These are phyloP conservation scores for Plasmodium vivax DNA, from an alignment of 169 alveolate genomes.

Conservation along the genomic window DNA sequence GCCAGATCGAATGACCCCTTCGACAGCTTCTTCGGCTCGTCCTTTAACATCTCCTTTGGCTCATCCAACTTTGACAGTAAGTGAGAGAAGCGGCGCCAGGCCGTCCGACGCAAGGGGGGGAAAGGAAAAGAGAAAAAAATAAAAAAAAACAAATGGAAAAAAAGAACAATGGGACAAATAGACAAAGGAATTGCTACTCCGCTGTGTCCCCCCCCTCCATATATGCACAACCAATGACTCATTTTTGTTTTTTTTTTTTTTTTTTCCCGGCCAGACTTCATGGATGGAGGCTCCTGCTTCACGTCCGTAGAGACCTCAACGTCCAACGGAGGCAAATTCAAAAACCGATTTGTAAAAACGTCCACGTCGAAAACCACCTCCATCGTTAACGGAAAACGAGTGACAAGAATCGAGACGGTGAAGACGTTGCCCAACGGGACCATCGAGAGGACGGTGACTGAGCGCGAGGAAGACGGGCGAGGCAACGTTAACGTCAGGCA, in stretches of 20 bases:
- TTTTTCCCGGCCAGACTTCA: constrained; percentile 11
- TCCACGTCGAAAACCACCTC: constrained; percentile 78
- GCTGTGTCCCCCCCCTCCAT: neutral
- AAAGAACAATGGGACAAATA: neutral
- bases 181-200: neutral
- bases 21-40: constrained; percentile 64
- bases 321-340: constrained; percentile 59
- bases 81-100: neutral
- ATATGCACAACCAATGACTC: neutral
- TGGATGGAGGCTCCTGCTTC: constrained; percentile 62
- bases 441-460: constrained; percentile 74
- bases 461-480: constrained; percentile 76
- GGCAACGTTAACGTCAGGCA: constrained; percentile 76
- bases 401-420: constrained; percentile 76
- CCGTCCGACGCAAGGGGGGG: neutral
- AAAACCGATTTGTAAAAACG: constrained; percentile 67
- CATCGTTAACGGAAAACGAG: constrained; percentile 72
- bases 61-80: constrained; percentile 59
- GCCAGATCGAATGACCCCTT: constrained; percentile 52
- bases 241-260: neutral
- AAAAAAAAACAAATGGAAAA: too few species aligned
- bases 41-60: constrained; percentile 61
- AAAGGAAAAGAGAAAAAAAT: neutral
- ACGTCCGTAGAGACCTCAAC: constrained; percentile 62
- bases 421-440: constrained; percentile 77